A percentile compares a stretch with the other conserved stretches of the same genome.
phyloP scores from a whole-genome alignment of 495 filamentous ascomycete genomes.

The Penicillium arizonense region DNA sequence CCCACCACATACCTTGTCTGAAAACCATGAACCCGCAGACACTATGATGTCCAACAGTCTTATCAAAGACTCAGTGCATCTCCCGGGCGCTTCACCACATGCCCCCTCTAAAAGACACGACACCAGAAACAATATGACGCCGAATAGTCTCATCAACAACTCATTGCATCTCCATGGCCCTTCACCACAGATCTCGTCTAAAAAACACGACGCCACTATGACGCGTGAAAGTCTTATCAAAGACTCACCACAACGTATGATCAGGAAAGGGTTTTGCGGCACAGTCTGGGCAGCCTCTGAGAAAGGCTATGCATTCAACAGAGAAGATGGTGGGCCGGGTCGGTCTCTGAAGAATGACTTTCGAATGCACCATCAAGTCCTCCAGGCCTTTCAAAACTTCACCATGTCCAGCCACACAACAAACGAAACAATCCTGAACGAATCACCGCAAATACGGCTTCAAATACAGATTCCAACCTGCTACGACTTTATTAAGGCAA shows the following conservation, averaged over 20 bases:
- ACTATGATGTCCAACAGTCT: no score
- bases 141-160: no score
- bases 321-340: conserved; percentile 35
- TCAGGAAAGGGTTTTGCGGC: conserved; percentile 27
- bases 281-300: conserved; percentile 27
- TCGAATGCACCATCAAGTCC: conserved; percentile 26
- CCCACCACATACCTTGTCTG: no score
- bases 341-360: conserved; percentile 36
- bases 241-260: neutral
- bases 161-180: no score
- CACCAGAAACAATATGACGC: no score
- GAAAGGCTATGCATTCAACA: conserved; percentile 25
- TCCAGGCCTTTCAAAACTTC: conserved; percentile 6
- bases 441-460: neutral
- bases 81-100: no score
- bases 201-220: no score
- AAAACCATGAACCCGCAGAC: no score
- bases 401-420: neutral
- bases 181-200: no score
- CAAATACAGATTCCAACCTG: conserved; percentile 20
- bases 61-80: no score
- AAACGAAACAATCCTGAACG: neutral
- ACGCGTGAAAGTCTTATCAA: no score
- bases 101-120: no score
- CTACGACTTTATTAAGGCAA: conserved; percentile 17